Conservation (phyloP, 345 rosid species). For the Alliaria petiolata region DNA sequence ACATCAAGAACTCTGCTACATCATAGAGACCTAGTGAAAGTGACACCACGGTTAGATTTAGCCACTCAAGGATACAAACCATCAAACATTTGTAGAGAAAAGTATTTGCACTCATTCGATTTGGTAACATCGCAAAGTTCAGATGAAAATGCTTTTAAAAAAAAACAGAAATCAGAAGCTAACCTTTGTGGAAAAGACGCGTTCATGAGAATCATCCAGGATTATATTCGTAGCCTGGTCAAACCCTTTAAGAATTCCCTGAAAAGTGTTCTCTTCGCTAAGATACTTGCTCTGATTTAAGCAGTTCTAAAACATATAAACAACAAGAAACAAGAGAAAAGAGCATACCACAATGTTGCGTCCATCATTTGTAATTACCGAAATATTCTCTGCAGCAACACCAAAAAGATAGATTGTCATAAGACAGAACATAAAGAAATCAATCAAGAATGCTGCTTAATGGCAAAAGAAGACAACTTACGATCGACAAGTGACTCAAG, state of each 20-base stretch:
- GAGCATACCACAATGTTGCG: constrained; percentile 80
- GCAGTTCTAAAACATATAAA: not conserved
- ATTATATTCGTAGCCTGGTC: constrained; percentile 91
- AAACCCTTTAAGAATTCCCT: constrained; percentile 83
- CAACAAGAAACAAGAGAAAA: not conserved
- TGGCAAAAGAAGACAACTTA: constrained; percentile 21
- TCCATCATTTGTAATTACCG: constrained; percentile 87
- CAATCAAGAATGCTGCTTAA: not conserved
- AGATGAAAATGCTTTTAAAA: not conserved
- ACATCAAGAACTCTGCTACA: not conserved
- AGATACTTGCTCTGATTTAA: not conserved
- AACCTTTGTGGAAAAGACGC: constrained; percentile 88
- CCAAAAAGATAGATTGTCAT: not conserved
- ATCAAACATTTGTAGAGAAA: not conserved
- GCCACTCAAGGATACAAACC: not conserved
- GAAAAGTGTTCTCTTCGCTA: not conserved
- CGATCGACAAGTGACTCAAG: constrained; percentile 86
- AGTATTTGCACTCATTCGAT: not conserved
- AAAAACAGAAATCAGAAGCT: not conserved
- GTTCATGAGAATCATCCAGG: constrained; percentile 90
- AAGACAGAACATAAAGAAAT: not conserved
- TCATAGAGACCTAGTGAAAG: not conserved
- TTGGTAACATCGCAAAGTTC: not conserved
- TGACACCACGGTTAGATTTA: not conserved
- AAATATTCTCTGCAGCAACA: constrained; percentile 52